These are phyloP conservation scores for Macrolepiota albuminosa DNA, from an alignment of 768 basidiomycete species.

Conservation along the genomic window DNA sequence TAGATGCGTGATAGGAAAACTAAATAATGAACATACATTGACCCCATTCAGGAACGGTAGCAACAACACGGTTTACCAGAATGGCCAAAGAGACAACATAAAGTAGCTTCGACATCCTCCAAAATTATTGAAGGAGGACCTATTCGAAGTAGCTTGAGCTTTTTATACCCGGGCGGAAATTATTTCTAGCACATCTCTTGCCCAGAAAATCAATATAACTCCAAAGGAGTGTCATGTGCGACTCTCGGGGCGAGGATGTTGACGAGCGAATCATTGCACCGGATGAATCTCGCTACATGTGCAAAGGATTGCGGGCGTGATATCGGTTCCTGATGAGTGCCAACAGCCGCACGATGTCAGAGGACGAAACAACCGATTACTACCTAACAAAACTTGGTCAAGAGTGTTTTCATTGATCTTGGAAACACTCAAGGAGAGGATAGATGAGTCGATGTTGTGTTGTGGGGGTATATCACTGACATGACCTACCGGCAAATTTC, in stretches of 20 bases:
- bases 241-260: neutral
- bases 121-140: neutral
- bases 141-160: neutral
- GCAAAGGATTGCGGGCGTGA: neutral
- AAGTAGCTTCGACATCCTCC: slow-evolving; percentile 19
- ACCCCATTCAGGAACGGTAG: slow-evolving; percentile 29
- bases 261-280: neutral
- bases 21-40: slow-evolving; percentile 24
- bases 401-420: no score
- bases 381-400: neutral
- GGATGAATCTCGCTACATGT: slow-evolving; percentile 1
- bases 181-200: neutral
- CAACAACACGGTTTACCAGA: slow-evolving; percentile 14
- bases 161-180: neutral
- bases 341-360: no score
- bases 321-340: neutral
- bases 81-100: slow-evolving; percentile 21
- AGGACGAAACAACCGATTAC: neutral
- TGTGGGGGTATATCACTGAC: no score
- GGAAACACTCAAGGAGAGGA: neutral
- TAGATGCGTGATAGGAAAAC: neutral
- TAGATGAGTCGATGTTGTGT: neutral
- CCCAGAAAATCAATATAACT: neutral
- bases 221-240: neutral
- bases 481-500: neutral